Evolutionary conservation across 108 stramenopile genomes (phyloP), one percentile per base, ranked within the genome.

Genomic region (Skeletonema grethae): DNA sequence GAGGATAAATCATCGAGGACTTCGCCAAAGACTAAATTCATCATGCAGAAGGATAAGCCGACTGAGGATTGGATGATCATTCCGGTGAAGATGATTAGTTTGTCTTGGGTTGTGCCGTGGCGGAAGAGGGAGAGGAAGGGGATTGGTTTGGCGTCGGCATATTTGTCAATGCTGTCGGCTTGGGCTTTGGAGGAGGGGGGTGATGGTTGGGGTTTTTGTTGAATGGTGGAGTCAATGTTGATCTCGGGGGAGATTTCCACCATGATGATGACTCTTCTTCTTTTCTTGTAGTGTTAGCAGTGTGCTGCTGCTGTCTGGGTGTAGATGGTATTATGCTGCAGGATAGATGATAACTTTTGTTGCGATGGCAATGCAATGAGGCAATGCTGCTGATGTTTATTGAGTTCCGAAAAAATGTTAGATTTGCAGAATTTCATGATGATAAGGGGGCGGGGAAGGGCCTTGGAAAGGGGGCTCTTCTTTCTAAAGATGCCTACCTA

Each of bases 21-120:
- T 25, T 76, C 60, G 20, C 75, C 75, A 18, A 76, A 76, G 56
- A 76, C 61, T 6, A 76, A 62, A 56, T 76, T 76, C 61, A 76
- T 76, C 9, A 25, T 45, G 1, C 60, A 25, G 29, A 70, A 70
- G 16, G 59, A 61, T 2, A 61, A 20, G 15, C 69, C 69, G 4
- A 70, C 69, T 16, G 13, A 30, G 0, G 59, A 0, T 61, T 70
- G 69, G 11, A 46, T 18, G 16, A 61, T 0, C 7, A 70, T 70
- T 12, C 69, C 60, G 5, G 48, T 30, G 58, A 29, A n/a, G 38
- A 70, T 70, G 13, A 70, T 70, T 43, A 39, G 22, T 25, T 58
- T 61, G 30, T 70, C 69, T 11, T 36, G 25, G 25, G 69, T 6
- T 20, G 59, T 61, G 30, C 60, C 69, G 43, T 70, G 69, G 12